phyloP scores from a whole-genome alignment of 2,329 filamentous ascomycete genomes.

The Colletotrichum kahawae region DNA sequence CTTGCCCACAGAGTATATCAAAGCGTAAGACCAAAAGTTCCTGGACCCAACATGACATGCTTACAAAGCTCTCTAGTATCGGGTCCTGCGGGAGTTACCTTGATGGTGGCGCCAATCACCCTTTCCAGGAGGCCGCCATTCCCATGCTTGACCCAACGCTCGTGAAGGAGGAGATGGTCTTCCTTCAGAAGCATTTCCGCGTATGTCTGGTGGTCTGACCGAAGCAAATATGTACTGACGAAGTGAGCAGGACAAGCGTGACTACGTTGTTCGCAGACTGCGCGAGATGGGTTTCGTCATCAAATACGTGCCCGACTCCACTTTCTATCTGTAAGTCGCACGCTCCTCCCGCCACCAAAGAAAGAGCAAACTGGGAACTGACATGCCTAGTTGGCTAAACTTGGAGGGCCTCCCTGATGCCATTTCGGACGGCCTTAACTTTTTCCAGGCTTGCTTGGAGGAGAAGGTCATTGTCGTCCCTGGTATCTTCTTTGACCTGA shows the following conservation, averaged over 20 bases:
- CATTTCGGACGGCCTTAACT: conserved; percentile 93
- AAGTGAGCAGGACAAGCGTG: conserved; percentile 74
- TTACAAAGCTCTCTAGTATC: conserved; percentile 52
- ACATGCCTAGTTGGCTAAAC: conserved; percentile 53
- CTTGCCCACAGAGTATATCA: conserved; percentile 74
- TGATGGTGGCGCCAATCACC: conserved; percentile 91
- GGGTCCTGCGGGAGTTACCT: conserved; percentile 93
- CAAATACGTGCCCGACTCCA: conserved; percentile 84
- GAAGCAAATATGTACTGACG: conserved; percentile 22
- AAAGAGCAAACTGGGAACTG: not conserved
- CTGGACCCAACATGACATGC: not conserved
- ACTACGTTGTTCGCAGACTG: conserved; percentile 84
- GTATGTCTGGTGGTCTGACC: conserved; percentile 36
- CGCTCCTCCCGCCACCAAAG: not conserved
- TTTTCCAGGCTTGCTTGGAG: conserved; percentile 91
- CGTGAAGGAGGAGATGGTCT: conserved; percentile 85
- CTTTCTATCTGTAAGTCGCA: conserved; percentile 81
- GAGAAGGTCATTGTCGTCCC: conserved; percentile 97
- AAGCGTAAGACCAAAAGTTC: conserved; percentile 59
- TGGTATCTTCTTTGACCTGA: conserved; percentile 97
- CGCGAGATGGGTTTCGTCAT: conserved; percentile 87
- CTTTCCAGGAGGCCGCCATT: conserved; percentile 93
- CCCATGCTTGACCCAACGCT: conserved; percentile 88
- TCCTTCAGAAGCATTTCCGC: conserved; percentile 86
- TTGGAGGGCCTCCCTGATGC: conserved; percentile 74